Evolutionary conservation across 495 filamentous ascomycete genomes (phyloP), one percentile per base, ranked within the genome.

Genomic region (Tricharina praecox): DNA sequence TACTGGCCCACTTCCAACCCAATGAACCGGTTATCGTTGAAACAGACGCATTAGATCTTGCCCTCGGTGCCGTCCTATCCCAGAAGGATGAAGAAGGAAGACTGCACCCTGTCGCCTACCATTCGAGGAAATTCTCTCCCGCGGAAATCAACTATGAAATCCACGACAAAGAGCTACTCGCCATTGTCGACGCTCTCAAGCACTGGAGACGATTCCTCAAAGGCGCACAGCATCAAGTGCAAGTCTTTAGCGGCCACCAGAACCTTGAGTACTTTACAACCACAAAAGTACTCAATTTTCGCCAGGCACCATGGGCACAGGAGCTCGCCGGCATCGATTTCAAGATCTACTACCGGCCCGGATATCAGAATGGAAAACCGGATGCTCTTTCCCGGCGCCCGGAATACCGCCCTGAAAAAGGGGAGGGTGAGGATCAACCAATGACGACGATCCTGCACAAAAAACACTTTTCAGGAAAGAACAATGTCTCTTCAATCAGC

Each of bases 261-360:
- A 52, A 55, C 7, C 35, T 64, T 2, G 45, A 59, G 25, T 59
- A 63, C 20, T 59, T 62, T 26, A 58, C 55, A 16, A 52, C 35
- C 4, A 32, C 39, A 1, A 44, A 52, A 19, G 23, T 49, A 0
- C 10, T 53, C 0, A 49, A 53, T 30, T 38, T 23, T 0, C 21
- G 49, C 0, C 36, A 54, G 20, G 53, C 39, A 0, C 2, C 32
- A 8, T 52, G 40, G 33, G 20, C 40, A 0, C 42, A 49, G 23
- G 40, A 43, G 8, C 38, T 55, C 1, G 45, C 39, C 1, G 25
- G 28, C 7, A 43, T 50, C 16, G 25, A 56, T 10, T 53, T 50
- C 25, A 38, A 19, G 1, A 56, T 50, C 15, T 40, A 21, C 5
- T 53, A 37, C 25, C 28, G 46, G 32, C 50, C 47, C 37, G 47